Evolutionary conservation across 2,329 filamentous ascomycete genomes (phyloP).

Genomic region (Pestalotiopsis sp.): DNA sequence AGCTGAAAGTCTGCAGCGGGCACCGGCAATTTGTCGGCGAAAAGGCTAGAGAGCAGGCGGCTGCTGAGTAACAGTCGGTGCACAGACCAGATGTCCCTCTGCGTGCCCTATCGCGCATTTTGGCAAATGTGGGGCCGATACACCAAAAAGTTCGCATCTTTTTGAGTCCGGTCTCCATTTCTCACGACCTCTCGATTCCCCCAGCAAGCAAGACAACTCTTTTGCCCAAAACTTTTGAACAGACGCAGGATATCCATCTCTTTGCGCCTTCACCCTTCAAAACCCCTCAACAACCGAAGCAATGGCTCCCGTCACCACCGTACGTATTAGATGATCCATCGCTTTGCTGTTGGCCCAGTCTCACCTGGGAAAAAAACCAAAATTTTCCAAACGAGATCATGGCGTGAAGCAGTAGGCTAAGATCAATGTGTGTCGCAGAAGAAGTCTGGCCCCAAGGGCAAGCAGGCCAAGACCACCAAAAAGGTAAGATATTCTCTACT

Average conservation of each 20-base stretch:
- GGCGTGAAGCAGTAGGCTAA: constrained; percentile 96
- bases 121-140: constrained; percentile 23
- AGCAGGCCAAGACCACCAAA: constrained; percentile 77
- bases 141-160: constrained; percentile 31
- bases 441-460: constrained; percentile 67
- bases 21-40: constrained; percentile 20
- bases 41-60: not conserved
- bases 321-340: constrained; percentile 72
- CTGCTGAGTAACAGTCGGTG: not conserved
- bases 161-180: constrained; percentile 12
- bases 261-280: constrained; percentile 63
- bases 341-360: constrained; percentile 92
- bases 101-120: constrained; percentile 13
- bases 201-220: constrained; percentile 14
- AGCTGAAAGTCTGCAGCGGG: not conserved
- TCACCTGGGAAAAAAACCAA: constrained; percentile 29
- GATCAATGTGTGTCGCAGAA: constrained; percentile 61
- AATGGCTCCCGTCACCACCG: constrained; percentile 81
- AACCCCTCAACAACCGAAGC: constrained; percentile 44
- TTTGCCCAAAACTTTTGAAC: constrained; percentile 24
- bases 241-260: constrained; percentile 56
- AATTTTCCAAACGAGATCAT: constrained; percentile 41
- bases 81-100: not conserved
- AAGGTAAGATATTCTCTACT: constrained; percentile 59
- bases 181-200: constrained; percentile 3